These are phyloP conservation scores for Pestalotiopsis fici DNA, from an alignment of 2,329 filamentous ascomycete species.

Conservation along the genomic window DNA sequence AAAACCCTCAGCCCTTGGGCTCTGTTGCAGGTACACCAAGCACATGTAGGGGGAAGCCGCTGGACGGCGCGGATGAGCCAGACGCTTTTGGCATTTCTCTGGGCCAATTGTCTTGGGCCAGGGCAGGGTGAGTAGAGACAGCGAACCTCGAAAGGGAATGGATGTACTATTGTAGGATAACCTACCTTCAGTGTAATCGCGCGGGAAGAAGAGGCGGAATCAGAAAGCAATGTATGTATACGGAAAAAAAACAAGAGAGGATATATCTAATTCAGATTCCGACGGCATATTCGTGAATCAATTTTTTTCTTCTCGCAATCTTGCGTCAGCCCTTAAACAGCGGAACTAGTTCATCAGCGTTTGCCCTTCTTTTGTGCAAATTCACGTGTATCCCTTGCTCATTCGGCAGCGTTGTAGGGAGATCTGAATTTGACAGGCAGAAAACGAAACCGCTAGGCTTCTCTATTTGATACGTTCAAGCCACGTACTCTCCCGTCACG, in stretches of 20 bases:
- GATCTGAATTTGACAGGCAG: background rate
- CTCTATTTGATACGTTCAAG: slow-evolving; percentile 6
- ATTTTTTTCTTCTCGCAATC: background rate
- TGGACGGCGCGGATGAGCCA: background rate
- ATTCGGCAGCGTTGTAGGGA: background rate
- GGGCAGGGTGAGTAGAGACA: slow-evolving; percentile 6
- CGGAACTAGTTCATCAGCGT: background rate
- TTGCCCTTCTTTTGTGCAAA: background rate
- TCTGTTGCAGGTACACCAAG: background rate
- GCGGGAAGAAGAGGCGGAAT: slow-evolving; percentile 2
- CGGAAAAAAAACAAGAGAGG: background rate
- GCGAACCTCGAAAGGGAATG: slow-evolving; percentile 6
- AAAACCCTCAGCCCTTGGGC: background rate
- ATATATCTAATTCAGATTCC: slow-evolving; percentile 6
- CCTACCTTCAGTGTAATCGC: background rate
- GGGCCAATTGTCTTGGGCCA: slow-evolving; percentile 9
- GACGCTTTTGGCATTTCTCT: slow-evolving; percentile 9
- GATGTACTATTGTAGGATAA: background rate
- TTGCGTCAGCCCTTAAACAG: too few species aligned
- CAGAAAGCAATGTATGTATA: slow-evolving; percentile 1
- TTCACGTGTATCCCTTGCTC: slow-evolving; percentile 4
- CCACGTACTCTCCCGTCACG: slow-evolving; percentile 6
- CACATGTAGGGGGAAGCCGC: slow-evolving; percentile 15
- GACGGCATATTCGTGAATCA: background rate
- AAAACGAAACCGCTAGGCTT: background rate